phyloP scores from a whole-genome alignment of 2,329 filamentous ascomycete species.

The Ilyonectria robusta region DNA sequence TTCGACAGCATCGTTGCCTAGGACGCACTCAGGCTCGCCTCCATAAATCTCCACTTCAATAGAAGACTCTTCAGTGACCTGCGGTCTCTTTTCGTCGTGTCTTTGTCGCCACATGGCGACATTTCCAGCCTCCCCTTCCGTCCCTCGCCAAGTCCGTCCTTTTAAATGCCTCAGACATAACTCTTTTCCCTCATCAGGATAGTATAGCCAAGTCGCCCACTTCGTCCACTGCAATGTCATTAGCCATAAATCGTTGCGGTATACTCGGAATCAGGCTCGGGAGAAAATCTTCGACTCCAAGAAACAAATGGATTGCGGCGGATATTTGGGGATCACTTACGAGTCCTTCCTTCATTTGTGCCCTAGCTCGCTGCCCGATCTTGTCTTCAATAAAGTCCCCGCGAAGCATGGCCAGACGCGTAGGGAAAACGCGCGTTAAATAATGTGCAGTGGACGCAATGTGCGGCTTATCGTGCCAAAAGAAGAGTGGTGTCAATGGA shows the following conservation, averaged over 20 bases:
- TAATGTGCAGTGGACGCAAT: conserved; percentile 65
- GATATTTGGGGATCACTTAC: conserved; percentile 23
- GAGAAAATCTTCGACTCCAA: background rate
- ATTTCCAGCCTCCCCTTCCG: conserved; percentile 34
- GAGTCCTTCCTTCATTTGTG: conserved; percentile 68
- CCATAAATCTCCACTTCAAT: background rate
- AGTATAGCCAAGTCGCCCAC: conserved; percentile 71
- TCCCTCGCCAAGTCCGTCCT: conserved; percentile 65
- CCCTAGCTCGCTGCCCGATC: conserved; percentile 67
- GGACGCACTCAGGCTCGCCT: too few relatives aligned
- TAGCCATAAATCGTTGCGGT: background rate
- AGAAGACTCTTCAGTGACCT: background rate
- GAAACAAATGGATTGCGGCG: background rate
- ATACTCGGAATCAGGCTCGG: background rate
- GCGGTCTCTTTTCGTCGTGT: background rate
- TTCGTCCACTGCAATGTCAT: conserved; percentile 56
- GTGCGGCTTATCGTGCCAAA: conserved; percentile 73
- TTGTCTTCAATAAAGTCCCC: conserved; percentile 71
- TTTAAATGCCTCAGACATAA: conserved; percentile 66
- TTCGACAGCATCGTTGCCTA: background rate
- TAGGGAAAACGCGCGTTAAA: conserved; percentile 63
- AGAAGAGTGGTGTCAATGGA: conserved; percentile 68
- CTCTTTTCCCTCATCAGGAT: conserved; percentile 61
- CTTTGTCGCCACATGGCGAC: conserved; percentile 35
- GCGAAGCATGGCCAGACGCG: conserved; percentile 63